These are phyloP conservation scores for Aspergillus coremiiformis DNA, from an alignment of 495 filamentous ascomycete genomes.

Conservation along the genomic window DNA sequence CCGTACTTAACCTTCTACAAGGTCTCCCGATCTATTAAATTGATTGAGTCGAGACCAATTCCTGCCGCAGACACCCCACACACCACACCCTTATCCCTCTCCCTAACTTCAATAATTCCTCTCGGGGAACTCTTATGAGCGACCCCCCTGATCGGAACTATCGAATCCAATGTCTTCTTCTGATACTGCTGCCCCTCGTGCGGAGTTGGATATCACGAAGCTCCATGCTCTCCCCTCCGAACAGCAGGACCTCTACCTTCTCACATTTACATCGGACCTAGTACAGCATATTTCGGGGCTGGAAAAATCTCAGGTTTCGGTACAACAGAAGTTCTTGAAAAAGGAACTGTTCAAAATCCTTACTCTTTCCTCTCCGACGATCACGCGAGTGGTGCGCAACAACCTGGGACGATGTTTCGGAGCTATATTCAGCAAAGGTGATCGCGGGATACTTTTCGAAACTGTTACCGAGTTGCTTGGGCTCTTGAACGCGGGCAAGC, in stretches of 20 bases:
- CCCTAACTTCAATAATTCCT: background rate
- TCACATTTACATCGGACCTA: conserved; percentile 80
- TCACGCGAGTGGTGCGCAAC: conserved; percentile 83
- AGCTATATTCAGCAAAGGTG: conserved; percentile 77
- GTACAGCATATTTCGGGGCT: conserved; percentile 71
- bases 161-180: conserved; percentile 36
- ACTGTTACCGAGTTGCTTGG: conserved; percentile 80
- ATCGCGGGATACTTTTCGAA: conserved; percentile 87
- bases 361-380: conserved; percentile 72
- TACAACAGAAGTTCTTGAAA: conserved; percentile 82
- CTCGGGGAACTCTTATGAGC: conserved; percentile 17
- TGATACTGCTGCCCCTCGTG: conserved; percentile 26
- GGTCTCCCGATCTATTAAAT: background rate
- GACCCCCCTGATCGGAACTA: conserved; percentile 14
- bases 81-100: background rate
- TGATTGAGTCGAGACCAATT: background rate
- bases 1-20: too few species aligned
- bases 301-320: conserved; percentile 67
- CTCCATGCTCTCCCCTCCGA: conserved; percentile 85
- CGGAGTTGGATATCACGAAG: conserved; percentile 77
- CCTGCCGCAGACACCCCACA: background rate
- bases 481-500: conserved; percentile 69
- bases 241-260: conserved; percentile 89
- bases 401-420: conserved; percentile 79
- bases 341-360: conserved; percentile 87